Evolutionary conservation across 2,329 filamentous ascomycete genomes (phyloP).

Genomic region (Chaetomium sp.): DNA sequence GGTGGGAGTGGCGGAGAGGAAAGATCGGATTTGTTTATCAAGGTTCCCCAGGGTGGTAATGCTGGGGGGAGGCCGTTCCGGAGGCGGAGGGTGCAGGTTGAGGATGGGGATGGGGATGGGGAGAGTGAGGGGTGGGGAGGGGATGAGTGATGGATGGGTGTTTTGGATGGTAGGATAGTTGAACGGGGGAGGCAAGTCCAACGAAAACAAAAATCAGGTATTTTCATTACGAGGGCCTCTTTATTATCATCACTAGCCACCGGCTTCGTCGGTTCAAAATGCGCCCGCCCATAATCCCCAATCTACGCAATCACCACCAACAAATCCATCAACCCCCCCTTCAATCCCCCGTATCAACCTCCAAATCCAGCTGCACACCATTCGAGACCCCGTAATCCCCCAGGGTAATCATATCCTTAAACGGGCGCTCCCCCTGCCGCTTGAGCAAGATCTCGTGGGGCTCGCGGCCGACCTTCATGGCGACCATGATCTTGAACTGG

Average conservation of each 20-base stretch:
- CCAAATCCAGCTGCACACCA: slow-evolving; percentile 71
- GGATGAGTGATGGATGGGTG: background rate
- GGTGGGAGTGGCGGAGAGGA: background rate
- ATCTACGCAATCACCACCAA: background rate
- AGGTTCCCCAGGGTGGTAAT: background rate
- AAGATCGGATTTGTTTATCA: background rate
- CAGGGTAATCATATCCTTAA: slow-evolving; percentile 85
- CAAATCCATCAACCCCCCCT: background rate
- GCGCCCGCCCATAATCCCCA: background rate
- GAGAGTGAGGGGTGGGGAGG: slow-evolving; percentile 9
- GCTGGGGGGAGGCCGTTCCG: background rate
- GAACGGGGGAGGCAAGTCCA: no score
- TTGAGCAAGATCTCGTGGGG: slow-evolving; percentile 91
- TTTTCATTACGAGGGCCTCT: no score
- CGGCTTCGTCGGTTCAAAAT: background rate
- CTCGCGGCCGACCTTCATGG: slow-evolving; percentile 82
- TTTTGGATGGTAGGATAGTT: no score
- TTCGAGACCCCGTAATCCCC: slow-evolving; percentile 95
- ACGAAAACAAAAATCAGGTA: no score
- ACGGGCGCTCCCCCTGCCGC: slow-evolving; percentile 87
- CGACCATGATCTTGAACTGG: slow-evolving; percentile 89
- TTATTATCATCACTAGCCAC: background rate
- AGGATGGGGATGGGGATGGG: slow-evolving; percentile 8
- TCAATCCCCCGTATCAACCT: slow-evolving; percentile 64
- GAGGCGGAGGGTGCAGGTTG: background rate